A percentile compares a stretch with the other conserved stretches of the same genome.
Conservation (phyloP, 2,329 filamentous ascomycete genomes). For the Colletotrichum chrysophilum region DNA sequence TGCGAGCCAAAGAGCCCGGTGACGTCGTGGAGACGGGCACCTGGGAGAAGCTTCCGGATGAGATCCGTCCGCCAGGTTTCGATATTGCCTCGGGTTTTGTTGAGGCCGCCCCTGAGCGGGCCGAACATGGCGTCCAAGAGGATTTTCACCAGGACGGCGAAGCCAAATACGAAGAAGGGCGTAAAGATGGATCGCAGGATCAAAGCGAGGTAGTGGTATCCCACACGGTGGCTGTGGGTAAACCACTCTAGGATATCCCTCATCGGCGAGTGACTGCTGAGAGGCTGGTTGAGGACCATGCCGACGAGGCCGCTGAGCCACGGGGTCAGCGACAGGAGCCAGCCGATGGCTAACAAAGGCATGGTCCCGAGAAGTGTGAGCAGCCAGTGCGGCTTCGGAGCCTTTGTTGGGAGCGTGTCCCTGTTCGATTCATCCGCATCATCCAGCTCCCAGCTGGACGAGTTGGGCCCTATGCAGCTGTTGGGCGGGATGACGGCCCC, state of each 20-base stretch:
- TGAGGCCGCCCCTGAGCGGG: constrained; percentile 35
- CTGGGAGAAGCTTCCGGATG: constrained; percentile 49
- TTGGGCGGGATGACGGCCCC: constrained; percentile 52
- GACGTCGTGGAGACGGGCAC: constrained; percentile 48
- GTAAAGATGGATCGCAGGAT: constrained; percentile 42
- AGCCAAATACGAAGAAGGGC: constrained; percentile 49
- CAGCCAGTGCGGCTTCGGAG: constrained; percentile 49
- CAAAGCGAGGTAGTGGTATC: constrained; percentile 55
- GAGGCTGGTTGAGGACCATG: constrained; percentile 67
- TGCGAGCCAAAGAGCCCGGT: constrained; percentile 58
- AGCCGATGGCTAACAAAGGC: constrained; percentile 45
- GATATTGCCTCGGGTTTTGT: constrained; percentile 36
- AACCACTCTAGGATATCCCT: constrained; percentile 54
- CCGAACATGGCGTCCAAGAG: constrained; percentile 45
- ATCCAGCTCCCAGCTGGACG: constrained; percentile 60
- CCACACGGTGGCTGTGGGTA: constrained; percentile 47
- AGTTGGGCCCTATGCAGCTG: constrained; percentile 60
- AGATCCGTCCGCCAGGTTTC: constrained; percentile 49
- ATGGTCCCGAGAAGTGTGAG: constrained; percentile 45
- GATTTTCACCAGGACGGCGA: constrained; percentile 44
- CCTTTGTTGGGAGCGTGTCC: constrained; percentile 41
- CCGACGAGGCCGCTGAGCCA: constrained; percentile 50
- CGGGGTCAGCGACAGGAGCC: constrained; percentile 48
- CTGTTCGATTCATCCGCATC: constrained; percentile 53
- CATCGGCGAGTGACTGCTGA: constrained; percentile 37